Evolutionary conservation across 1,139 yeast genomes (phyloP).

Genomic region (Yamadazyma membranifaciens): DNA sequence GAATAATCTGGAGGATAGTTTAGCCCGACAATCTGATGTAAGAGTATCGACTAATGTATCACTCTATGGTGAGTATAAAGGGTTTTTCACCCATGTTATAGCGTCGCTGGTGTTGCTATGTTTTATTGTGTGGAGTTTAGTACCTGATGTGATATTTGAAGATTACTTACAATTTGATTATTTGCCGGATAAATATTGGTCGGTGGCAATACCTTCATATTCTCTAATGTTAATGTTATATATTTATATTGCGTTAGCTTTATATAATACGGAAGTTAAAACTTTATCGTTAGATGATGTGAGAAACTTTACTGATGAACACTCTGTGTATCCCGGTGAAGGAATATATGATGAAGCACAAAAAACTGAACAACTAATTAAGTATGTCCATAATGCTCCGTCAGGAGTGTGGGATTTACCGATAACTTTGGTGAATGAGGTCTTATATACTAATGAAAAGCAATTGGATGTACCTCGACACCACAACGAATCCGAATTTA

Average conservation of each 20-base stretch:
- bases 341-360: conserved; percentile 1
- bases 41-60: conserved; percentile 66
- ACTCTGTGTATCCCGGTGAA: conserved; percentile 50
- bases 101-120: conserved; percentile 48
- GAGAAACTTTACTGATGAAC: conserved; percentile 66
- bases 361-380: conserved; percentile 19
- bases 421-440: conserved; percentile 64
- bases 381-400: conserved; percentile 52
- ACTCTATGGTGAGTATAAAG: conserved; percentile 75
- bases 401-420: conserved; percentile 89
- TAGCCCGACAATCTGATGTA: conserved; percentile 76
- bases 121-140: conserved; percentile 68
- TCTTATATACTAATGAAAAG: conserved; percentile 44
- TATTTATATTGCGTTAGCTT: conserved; percentile 64
- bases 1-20: conserved; percentile 37
- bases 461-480: neutral
- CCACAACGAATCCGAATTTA: neutral
- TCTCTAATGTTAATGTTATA: conserved; percentile 69
- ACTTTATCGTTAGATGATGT: conserved; percentile 60
- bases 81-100: conserved; percentile 73
- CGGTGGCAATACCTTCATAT: conserved; percentile 70
- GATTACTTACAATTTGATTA: conserved; percentile 59
- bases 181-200: conserved; percentile 89
- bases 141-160: conserved; percentile 54
- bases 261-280: conserved; percentile 71